Base-by-base conservation (phyloP, 805 yeast species). In the Ogataea saltuana region DNA sequence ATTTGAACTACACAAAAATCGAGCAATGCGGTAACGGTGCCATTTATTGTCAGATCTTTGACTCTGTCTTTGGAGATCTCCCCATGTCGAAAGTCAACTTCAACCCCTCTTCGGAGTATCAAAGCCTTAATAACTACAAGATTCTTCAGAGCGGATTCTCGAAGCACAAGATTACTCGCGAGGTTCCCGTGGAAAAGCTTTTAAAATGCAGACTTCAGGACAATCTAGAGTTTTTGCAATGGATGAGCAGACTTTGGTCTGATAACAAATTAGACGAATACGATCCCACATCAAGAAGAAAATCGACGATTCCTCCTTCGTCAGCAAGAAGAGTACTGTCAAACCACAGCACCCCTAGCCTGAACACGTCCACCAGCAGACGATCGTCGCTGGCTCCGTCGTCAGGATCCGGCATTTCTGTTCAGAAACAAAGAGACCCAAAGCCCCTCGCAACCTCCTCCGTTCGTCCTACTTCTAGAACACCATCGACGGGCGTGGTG, bases 1-100 rank as follows among this genome's bases (percentile, higher is more conserved):
- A 75, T 33, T 64, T 89, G 31, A 71, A 80, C 49, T 78, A 86
- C 55, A 71, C 80, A 27, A 88, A 85, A 60, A 84, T 93, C 1
- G 99, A 93, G 60, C 90, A 90, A 64, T 83, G 97, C 60, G 99
- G 99, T 13, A 79, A 85, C 2, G 99, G 99, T 2, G 97, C 97
- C 1, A 91, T 88, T 1, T 91, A 88, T 61, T 89, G 97, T 64
- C 97, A 90, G 68, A 75, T 93, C 29, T 73, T 91, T 70, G 97
- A 93, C 63, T 79, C 89, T 6, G 81, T 93, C 15, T 86, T 73
- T 55, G 81, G 84, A 8, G 96, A 88, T 53, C 74, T 93, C 15
- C 93, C 97, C 1, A 77, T 91, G 83, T 58, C 68, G 37, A 79
- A 83, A 54, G 95, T 91, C 41, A 83, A 79, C 55, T 88, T 83